A percentile compares a stretch with the other conserved stretches of the same genome.
Evolutionary conservation across 305 asterid species (phyloP).

Genomic region (Rubia tinctorum): DNA sequence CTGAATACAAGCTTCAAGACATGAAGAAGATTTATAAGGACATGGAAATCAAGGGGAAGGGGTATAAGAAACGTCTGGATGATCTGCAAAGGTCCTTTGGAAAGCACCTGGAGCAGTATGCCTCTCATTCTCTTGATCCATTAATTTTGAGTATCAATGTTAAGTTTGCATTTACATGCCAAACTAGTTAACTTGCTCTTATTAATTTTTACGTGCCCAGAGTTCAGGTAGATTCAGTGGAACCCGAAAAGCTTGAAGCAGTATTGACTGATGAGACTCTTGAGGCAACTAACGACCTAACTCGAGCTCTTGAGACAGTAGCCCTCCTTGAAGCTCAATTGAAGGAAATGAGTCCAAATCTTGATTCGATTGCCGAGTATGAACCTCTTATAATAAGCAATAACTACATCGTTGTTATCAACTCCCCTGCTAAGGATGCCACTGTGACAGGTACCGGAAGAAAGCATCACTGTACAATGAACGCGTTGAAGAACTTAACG

Average conservation of each 20-base stretch:
- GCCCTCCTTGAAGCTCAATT: conserved; percentile 89
- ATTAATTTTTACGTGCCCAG: conserved; percentile 35
- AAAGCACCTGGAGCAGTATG: conserved; percentile 95
- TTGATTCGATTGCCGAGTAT: conserved; percentile 94
- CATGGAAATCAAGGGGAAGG: conserved; percentile 70
- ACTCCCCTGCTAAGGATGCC: conserved; percentile 12
- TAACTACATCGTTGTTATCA: neutral
- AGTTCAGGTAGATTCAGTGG: conserved; percentile 90
- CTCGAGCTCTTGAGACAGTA: conserved; percentile 78
- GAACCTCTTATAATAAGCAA: conserved; percentile 18
- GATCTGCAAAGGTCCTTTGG: conserved; percentile 65
- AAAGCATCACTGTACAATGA: conserved; percentile 75
- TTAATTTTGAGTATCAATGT: neutral
- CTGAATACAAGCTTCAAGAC: conserved; percentile 92
- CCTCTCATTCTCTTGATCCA: conserved; percentile 8
- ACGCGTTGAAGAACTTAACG: conserved; percentile 81
- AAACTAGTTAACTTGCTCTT: neutral
- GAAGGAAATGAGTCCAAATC: conserved; percentile 96
- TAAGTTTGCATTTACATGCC: neutral
- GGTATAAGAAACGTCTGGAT: conserved; percentile 69
- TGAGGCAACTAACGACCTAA: conserved; percentile 53
- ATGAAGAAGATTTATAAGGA: conserved; percentile 74
- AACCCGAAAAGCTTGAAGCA: conserved; percentile 75
- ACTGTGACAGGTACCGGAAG: conserved; percentile 59
- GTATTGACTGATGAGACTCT: conserved; percentile 60